phyloP scores from a whole-genome alignment of 2,329 filamentous ascomycete species.

The Clarireedia hainanense region DNA sequence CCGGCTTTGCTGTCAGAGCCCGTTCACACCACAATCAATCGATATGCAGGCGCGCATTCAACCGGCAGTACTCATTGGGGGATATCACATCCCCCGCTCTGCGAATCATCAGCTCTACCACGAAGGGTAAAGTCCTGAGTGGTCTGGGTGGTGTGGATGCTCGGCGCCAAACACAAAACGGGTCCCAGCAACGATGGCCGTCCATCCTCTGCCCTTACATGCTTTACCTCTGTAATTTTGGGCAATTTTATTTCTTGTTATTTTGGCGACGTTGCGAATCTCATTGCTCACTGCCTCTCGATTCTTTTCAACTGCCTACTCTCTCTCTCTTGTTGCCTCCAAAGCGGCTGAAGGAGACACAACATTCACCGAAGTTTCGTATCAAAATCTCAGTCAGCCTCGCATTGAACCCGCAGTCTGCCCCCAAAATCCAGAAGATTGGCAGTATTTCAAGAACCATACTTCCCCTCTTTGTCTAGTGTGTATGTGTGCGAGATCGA shows the following conservation, averaged over 20 bases:
- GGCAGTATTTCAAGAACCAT: slow-evolving; percentile 10
- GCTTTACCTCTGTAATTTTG: too few relatives aligned
- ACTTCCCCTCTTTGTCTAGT: slow-evolving; percentile 1
- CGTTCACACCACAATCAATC: neutral
- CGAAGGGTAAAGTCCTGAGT: neutral
- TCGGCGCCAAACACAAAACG: slow-evolving; percentile 1
- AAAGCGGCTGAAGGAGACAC: neutral
- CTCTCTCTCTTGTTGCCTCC: neutral
- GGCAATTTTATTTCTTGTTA: too few relatives aligned
- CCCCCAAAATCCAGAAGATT: slow-evolving; percentile 1
- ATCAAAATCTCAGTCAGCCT: slow-evolving; percentile 14
- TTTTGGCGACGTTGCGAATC: too few relatives aligned
- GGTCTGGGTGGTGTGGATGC: slow-evolving; percentile 5
- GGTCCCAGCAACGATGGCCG: neutral
- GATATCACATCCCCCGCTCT: slow-evolving; percentile 7
- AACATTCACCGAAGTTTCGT: neutral
- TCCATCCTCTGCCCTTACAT: neutral
- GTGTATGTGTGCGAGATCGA: neutral
- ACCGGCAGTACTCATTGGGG: neutral
- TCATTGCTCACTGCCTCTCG: too few relatives aligned
- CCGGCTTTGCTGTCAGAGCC: neutral
- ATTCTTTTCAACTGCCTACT: too few relatives aligned
- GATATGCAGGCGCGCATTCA: too few relatives aligned
- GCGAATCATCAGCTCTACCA: slow-evolving; percentile 3
- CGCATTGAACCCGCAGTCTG: slow-evolving; percentile 12